Conservation (phyloP, 2,329 filamentous ascomycete species). For the Lojkania enalia region DNA sequence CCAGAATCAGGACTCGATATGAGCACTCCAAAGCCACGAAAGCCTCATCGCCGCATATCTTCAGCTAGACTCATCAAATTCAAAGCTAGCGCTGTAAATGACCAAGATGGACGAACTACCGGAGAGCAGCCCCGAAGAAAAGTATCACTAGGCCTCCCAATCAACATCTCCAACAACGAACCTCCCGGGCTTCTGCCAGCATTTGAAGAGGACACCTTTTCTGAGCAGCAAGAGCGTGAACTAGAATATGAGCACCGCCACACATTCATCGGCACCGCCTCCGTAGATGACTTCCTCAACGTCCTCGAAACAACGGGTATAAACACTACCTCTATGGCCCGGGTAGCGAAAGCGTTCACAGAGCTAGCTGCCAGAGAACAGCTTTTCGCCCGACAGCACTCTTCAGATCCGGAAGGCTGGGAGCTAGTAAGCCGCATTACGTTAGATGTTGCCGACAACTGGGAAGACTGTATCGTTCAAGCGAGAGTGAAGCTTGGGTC, state of each 20-base stretch:
- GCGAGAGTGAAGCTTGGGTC: slow-evolving; percentile 32
- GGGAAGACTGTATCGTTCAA: slow-evolving; percentile 27
- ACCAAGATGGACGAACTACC: neutral
- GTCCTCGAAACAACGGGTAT: slow-evolving; percentile 26
- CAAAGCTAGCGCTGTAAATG: neutral
- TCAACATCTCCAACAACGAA: neutral
- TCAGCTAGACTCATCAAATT: neutral
- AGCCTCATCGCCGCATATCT: neutral
- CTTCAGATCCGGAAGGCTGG: slow-evolving; percentile 26
- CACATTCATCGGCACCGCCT: slow-evolving; percentile 39
- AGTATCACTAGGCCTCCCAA: neutral
- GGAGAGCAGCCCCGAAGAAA: neutral
- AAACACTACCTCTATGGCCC: slow-evolving; percentile 23
- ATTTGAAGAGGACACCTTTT: neutral
- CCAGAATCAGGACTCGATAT: no score
- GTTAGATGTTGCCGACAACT: slow-evolving; percentile 14
- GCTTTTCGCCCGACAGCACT: slow-evolving; percentile 28
- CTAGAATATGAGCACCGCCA: slow-evolving; percentile 40
- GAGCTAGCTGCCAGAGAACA: slow-evolving; percentile 33
- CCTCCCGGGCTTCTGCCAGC: no score
- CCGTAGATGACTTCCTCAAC: slow-evolving; percentile 34
- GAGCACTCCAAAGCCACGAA: no score
- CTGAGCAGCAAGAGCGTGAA: slow-evolving; percentile 25
- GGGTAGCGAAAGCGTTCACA: slow-evolving; percentile 30
- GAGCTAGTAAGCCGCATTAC: slow-evolving; percentile 30